Evolutionary conservation across 2,329 filamentous ascomycete species (phyloP).

Genomic region (Fusarium sp.): DNA sequence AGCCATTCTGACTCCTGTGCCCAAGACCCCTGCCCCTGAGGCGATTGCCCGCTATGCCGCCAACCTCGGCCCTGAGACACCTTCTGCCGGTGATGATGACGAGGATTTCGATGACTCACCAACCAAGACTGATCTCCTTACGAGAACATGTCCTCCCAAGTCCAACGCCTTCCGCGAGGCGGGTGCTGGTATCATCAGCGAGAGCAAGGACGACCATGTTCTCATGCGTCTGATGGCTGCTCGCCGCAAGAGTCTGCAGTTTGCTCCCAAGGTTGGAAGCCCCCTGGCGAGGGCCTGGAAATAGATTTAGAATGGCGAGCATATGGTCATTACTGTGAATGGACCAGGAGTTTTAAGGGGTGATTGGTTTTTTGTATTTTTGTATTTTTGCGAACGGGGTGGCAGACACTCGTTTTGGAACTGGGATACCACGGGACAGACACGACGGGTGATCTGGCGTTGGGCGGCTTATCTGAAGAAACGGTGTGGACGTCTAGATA

Average conservation of each 20-base stretch:
- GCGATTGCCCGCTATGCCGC: conserved; percentile 63
- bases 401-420: conserved; percentile 34
- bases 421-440: conserved; percentile 38
- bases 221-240: conserved; percentile 75
- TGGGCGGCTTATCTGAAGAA: conserved; percentile 26
- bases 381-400: conserved; percentile 21
- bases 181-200: conserved; percentile 57
- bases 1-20: conserved; percentile 64
- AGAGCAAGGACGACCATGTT: conserved; percentile 66
- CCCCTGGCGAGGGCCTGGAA: conserved; percentile 71
- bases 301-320: conserved; percentile 20
- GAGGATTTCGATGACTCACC: conserved; percentile 45
- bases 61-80: conserved; percentile 58
- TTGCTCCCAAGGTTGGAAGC: conserved; percentile 79
- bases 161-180: conserved; percentile 51
- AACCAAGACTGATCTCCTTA: conserved; percentile 53
- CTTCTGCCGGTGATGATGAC: conserved; percentile 48
- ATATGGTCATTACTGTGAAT: conserved; percentile 25
- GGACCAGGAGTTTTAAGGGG: conserved; percentile 29
- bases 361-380: conserved; percentile 4
- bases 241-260: conserved; percentile 80
- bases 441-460: conserved; percentile 35
- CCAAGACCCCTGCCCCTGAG: conserved; percentile 68
- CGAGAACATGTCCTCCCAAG: conserved; percentile 67
- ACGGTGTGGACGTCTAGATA: conserved; percentile 1